Conservation (phyloP, 371 early-diverging fungal species). For the Mortierella sp. region DNA sequence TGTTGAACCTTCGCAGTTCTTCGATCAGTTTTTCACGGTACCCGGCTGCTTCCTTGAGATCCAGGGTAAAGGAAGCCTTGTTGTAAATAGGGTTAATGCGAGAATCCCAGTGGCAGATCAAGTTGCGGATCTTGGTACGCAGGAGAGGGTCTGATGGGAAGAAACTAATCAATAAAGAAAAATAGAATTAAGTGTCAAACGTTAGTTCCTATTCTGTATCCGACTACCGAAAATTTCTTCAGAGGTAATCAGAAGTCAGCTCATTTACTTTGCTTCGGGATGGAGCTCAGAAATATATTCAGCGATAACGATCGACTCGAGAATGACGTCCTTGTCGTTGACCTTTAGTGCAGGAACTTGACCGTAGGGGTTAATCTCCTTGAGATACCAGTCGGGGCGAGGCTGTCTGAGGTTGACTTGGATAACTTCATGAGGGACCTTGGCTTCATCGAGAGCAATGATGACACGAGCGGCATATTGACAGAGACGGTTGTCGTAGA, state of each 20-base stretch:
- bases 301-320: conserved; percentile 39
- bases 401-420: conserved; percentile 32
- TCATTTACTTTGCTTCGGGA: conserved; percentile 39
- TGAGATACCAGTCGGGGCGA: conserved; percentile 50
- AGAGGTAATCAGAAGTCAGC: background rate
- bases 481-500: conserved; percentile 40
- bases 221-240: too few species aligned
- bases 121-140: conserved; percentile 39
- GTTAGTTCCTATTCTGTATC: too few species aligned
- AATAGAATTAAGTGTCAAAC: too few species aligned
- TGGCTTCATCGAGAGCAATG: conserved; percentile 40
- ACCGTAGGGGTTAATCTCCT: conserved; percentile 53
- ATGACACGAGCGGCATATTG: conserved; percentile 48
- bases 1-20: conserved; percentile 38
- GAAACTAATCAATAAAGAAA: conserved; percentile 14
- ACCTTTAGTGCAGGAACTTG: conserved; percentile 50
- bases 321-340: conserved; percentile 36
- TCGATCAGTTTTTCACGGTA: conserved; percentile 22
- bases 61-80: conserved; percentile 28
- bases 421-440: conserved; percentile 25
- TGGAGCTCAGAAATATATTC: conserved; percentile 41
- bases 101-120: conserved; percentile 43
- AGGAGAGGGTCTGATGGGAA: conserved; percentile 39
- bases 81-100: conserved; percentile 25
- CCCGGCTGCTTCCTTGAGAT: conserved; percentile 24